Evolutionary conservation across 2,329 filamentous ascomycete genomes (phyloP), one percentile per base, ranked within the genome.

Genomic region (Gaeumannomyces sp.): DNA sequence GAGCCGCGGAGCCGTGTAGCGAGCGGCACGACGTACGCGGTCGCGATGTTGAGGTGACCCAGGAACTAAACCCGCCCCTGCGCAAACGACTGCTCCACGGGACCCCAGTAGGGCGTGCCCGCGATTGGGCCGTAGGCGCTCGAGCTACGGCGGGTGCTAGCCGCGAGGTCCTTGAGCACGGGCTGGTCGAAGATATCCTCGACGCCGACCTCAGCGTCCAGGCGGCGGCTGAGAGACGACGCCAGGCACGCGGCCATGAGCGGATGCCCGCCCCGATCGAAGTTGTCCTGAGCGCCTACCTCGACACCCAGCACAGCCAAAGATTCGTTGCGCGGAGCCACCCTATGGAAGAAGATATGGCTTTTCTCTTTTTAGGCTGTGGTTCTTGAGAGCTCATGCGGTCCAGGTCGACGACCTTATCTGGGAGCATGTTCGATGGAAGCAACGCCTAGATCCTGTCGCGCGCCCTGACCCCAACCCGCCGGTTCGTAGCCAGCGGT

Each of bases 371-470:
- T 0, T 86, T 87, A n/a, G 3, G 85, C 87, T 4, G 84, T 74
- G 33, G 88, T 76, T 66, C 83, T 81, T 29, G 29, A 29, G 3
- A 29, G 3, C 86, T 86, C 63, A 89, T 76, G 29, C 77, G 74
- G 7, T 79, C 69, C 11, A 86, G 68, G 1, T 83, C 68, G 1
- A 85, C 70, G 31, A 87, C 75, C 63, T 85, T 81, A 14, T 77
- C 77, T 2, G 87, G 87, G 5, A 88, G 74, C 86, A 89, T 89
- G 69, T 83, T 87, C 11, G 76, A 75, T 2, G 86, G 85, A 4
- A 89, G 75, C 80, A 29, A 13, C 13, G 27, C 58, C 31, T 59
- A 5, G 27, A 59, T 5, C 58, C 27, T 28, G 7, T 29, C 31
- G 58, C 27, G 58, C 16, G 31, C 31, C 31, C 31, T 27, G 27